phyloP scores from a whole-genome alignment of 306 rosid genomes.

The Prunus mume region DNA sequence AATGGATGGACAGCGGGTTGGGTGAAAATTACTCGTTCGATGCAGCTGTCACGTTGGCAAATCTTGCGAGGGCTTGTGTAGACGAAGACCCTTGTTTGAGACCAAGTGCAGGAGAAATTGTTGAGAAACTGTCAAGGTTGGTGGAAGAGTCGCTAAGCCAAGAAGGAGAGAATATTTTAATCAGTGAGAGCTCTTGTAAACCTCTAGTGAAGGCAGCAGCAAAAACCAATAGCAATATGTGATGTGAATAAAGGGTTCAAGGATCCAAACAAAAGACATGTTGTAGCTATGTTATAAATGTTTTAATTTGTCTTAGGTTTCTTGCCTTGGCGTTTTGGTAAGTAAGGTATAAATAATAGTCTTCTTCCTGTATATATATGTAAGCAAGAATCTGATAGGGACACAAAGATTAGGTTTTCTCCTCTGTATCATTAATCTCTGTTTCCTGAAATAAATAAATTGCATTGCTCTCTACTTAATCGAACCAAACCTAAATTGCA shows the following conservation, averaged over 20 bases:
- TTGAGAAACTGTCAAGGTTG: constrained; percentile 59
- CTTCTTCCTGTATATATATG: neutral
- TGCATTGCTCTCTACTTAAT: neutral
- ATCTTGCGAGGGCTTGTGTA: constrained; percentile 67
- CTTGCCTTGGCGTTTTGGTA: neutral
- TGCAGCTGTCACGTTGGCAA: constrained; percentile 52
- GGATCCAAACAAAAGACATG: neutral
- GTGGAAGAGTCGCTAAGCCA: constrained; percentile 45
- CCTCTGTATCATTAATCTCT: constrained; percentile 10
- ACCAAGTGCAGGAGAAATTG: constrained; percentile 65
- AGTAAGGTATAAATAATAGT: neutral
- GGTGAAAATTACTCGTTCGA: constrained; percentile 67
- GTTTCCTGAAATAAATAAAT: neutral
- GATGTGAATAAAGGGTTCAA: constrained; percentile 16
- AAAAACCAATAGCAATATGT: constrained; percentile 24
- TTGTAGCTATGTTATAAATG: neutral
- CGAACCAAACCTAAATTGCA: no score
- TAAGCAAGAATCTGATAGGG: constrained; percentile 30
- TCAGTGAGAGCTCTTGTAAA: constrained; percentile 68
- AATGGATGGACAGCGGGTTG: constrained; percentile 76
- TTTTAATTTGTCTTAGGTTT: neutral
- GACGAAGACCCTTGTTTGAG: constrained; percentile 63
- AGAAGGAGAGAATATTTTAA: constrained; percentile 40
- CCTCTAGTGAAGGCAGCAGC: constrained; percentile 61
- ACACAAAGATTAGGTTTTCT: constrained; percentile 9